Evolutionary conservation across 2,329 filamentous ascomycete genomes (phyloP), one percentile per base, ranked within the genome.

Genomic region (Fusarium staphyleae): DNA sequence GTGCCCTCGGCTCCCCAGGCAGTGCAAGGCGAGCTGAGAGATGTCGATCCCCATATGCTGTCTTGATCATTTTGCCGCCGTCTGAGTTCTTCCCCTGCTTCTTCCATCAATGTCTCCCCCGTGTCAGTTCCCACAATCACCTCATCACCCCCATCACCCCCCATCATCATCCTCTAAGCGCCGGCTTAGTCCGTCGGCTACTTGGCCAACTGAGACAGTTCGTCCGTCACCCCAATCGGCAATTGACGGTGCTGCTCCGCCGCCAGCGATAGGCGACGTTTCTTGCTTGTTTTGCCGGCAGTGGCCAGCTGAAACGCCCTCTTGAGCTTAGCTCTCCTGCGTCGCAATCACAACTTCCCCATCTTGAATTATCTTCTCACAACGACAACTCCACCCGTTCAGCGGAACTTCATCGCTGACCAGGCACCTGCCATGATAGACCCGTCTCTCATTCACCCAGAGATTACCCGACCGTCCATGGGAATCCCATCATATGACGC

Each of bases 371-470:
- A 22, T 44, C 24, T 39, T 32, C 48, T 48, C 33, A 39, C 54
- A 33, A 22, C 32, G 11, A 34, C 48, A 61, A 54, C 50, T 54
- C 57, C 52, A 52, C 62, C n/a, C 52, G 32, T 52, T 36, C 14
- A 32, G 42, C 35, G 44, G 26, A 56, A 47, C 41, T 58, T 57
- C 50, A 57, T 67, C 63, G 67, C 76, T 79, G 67, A 78, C 78
- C 66, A 65, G 65, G 39, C 50, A 42, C 53, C 54, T 54, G 45
- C 54, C 48, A 46, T 52, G 60, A 54, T 69, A 85, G 83, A 85
- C 66, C 82, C 81, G 18, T 81, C 81, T 7, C 69, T 84, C 51
- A 82, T 85, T 61, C 81, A 84, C 60, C 77, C 81, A 35, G 81
- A 84, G 56, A 79, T 83, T 62, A 73, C 72, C 63, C 76, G 78